Percentiles rank a stretch among this genome's conserved stretches.
Conservation (phyloP, 1,139 yeast genomes). For the Blastobotrys ciferrii region DNA sequence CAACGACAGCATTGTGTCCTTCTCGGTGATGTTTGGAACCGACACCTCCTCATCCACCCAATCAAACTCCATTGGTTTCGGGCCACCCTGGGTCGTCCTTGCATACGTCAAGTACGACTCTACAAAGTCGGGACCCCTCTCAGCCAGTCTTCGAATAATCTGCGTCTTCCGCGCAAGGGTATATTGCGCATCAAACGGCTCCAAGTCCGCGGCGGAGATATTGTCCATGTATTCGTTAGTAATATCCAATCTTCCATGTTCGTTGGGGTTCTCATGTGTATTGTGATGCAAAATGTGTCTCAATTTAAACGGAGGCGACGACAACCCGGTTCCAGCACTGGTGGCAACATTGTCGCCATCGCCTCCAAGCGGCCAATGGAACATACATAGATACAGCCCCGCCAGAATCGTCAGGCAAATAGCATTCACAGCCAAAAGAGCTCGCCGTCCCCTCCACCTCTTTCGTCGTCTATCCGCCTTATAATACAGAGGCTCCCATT, state of each 20-base stretch:
- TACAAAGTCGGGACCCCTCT: constrained; percentile 61
- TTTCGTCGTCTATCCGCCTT: not conserved
- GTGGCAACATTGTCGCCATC: not conserved
- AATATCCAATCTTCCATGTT: constrained; percentile 24
- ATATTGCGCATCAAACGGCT: not conserved
- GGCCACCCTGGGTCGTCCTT: constrained; percentile 27
- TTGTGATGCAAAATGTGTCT: constrained; percentile 28
- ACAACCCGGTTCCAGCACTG: not conserved
- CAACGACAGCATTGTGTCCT: constrained; percentile 65
- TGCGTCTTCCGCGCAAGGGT: constrained; percentile 8
- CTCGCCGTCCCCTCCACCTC: not conserved
- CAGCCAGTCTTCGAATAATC: constrained; percentile 48
- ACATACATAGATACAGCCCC: not conserved
- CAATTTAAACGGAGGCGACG: constrained; percentile 14
- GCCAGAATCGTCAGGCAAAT: not conserved
- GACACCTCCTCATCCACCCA: constrained; percentile 39
- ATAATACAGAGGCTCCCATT: not conserved
- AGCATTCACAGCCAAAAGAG: not conserved
- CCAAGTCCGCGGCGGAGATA: not conserved
- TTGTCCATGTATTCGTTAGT: constrained; percentile 11
- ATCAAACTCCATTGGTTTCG: constrained; percentile 25
- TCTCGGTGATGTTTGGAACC: constrained; percentile 75
- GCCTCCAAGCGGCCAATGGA: not conserved
- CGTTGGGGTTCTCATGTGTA: constrained; percentile 18
- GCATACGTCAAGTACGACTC: constrained; percentile 67